Percentiles rank a stretch among this genome's conserved stretches.
phyloP scores from a whole-genome alignment of 2,329 filamentous ascomycete species.

The Aspergillus sp. region DNA sequence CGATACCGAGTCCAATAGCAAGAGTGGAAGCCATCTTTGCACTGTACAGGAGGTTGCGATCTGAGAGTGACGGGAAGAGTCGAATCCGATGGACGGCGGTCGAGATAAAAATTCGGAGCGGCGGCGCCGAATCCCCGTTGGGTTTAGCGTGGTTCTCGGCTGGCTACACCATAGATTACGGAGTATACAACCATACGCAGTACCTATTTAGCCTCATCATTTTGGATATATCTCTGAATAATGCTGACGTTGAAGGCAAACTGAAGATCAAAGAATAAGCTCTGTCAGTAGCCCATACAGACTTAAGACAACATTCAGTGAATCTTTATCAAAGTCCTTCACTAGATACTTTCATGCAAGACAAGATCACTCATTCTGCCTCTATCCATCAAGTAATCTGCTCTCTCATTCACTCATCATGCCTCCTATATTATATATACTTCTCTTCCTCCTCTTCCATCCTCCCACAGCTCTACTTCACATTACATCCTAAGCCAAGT shows the following conservation, averaged over 20 bases:
- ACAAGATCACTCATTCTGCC: too few species aligned
- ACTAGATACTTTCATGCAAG: too few species aligned
- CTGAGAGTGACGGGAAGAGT: conserved; percentile 13
- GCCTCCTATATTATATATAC: too few species aligned
- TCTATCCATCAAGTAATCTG: too few species aligned
- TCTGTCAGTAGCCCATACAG: too few species aligned
- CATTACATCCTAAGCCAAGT: not conserved
- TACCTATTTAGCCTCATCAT: not conserved
- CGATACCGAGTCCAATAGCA: conserved; percentile 46
- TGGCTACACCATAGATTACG: conserved; percentile 23
- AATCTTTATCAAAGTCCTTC: too few species aligned
- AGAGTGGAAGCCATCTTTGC: conserved; percentile 43
- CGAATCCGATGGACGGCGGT: conserved; percentile 10
- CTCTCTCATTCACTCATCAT: too few species aligned
- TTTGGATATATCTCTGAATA: not conserved
- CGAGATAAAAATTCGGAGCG: conserved; percentile 40
- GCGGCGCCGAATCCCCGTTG: conserved; percentile 24
- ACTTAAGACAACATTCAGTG: too few species aligned
- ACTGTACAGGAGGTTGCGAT: not conserved
- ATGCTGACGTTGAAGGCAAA: not conserved
- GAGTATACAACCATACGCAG: conserved; percentile 1
- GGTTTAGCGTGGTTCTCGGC: conserved; percentile 33
- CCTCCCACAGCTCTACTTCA: too few species aligned
- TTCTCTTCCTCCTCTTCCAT: too few species aligned
- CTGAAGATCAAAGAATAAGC: too few species aligned